Conservation (phyloP, 306 rosid species). For the Pterocarpus macrocarpus region DNA sequence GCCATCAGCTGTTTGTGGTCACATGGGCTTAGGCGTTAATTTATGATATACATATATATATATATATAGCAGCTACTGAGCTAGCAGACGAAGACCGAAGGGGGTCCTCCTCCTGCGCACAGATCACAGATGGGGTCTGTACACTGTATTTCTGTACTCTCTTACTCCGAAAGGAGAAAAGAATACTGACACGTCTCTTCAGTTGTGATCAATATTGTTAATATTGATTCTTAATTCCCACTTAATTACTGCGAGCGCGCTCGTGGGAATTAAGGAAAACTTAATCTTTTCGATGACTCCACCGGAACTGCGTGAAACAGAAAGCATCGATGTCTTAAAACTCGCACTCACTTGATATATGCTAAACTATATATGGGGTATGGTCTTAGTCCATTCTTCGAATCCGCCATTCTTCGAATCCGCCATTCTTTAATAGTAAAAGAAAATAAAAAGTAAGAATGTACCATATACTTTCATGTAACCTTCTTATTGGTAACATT, state of each 20-base stretch:
- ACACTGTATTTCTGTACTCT: constrained; percentile 1
- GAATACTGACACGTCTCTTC: constrained; percentile 32
- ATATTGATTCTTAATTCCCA: neutral
- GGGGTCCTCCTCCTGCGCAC: constrained; percentile 39
- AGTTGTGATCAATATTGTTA: neutral
- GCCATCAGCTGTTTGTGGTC: constrained; percentile 43
- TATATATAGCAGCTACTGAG: constrained; percentile 16
- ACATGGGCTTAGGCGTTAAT: constrained; percentile 43
- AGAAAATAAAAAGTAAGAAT: no score
- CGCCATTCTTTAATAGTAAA: no score
- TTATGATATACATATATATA: constrained; percentile 20
- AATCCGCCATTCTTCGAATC: no score
- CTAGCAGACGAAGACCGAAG: constrained; percentile 19
- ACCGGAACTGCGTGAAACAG: no score
- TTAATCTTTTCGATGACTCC: no score
- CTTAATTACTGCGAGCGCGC: neutral
- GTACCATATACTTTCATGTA: no score
- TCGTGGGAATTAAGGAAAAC: no score
- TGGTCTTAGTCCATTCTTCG: no score
- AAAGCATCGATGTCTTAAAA: no score
- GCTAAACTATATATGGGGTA: no score
- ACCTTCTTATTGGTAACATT: no score
- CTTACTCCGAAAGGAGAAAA: constrained; percentile 24
- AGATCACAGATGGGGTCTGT: constrained; percentile 13
- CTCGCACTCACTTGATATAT: no score